phyloP scores from a whole-genome alignment of 108 stramenopile genomes.

The Stephanodiscus minutulus region DNA sequence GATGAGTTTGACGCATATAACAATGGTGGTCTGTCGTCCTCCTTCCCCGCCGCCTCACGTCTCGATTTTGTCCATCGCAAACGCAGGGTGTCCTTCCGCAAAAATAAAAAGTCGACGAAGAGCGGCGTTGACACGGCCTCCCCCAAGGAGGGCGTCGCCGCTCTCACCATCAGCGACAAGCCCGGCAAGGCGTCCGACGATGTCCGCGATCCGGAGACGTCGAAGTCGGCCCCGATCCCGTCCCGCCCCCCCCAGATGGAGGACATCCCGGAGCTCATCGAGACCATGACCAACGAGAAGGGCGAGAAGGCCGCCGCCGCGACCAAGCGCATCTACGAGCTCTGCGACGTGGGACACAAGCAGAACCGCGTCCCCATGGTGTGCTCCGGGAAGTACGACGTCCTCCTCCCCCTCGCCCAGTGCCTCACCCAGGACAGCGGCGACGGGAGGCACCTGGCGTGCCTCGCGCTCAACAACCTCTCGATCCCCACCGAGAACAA shows the following conservation, averaged over 20 bases:
- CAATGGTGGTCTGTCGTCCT: not conserved
- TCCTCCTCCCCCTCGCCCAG: conserved; percentile 84
- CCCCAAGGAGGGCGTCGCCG: conserved; percentile 6
- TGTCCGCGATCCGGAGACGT: not conserved
- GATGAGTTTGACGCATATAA: not conserved
- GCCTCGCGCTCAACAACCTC: conserved; percentile 90
- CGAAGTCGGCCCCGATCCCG: conserved; percentile 5
- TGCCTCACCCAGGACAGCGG: conserved; percentile 89
- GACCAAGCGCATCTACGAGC: conserved; percentile 90
- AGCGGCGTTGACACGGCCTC: conserved; percentile 1
- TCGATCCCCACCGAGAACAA: conserved; percentile 94
- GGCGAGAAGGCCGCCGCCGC: conserved; percentile 90
- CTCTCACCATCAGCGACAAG: not conserved
- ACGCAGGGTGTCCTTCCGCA: conserved; percentile 44
- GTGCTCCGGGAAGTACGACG: conserved; percentile 89
- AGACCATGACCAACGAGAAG: conserved; percentile 83
- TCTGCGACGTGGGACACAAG: conserved; percentile 92
- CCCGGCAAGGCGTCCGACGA: not conserved
- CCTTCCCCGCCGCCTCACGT: not conserved
- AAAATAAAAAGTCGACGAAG: conserved; percentile 29
- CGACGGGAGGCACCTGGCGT: conserved; percentile 89
- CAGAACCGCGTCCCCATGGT: conserved; percentile 94
- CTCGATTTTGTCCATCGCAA: not conserved
- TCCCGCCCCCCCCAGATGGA: conserved; percentile 78
- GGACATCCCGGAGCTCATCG: conserved; percentile 89